Conservation (phyloP, 345 rosid genomes). For the Sisymbrium irio region DNA sequence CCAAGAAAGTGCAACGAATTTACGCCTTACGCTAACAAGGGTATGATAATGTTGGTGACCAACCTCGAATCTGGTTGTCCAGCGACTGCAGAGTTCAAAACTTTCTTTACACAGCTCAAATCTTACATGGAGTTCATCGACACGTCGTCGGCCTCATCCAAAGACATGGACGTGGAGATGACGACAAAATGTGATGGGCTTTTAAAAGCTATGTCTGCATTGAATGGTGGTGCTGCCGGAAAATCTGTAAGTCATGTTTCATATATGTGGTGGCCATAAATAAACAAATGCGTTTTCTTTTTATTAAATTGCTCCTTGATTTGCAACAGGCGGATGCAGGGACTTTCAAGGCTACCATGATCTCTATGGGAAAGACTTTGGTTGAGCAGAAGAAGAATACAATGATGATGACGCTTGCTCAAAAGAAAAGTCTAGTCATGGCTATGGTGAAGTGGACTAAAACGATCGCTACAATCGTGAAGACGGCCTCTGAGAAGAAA, state of each 20-base stretch:
- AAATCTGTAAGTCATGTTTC: slow-evolving; percentile 22
- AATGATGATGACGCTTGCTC: background rate
- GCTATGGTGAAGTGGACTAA: slow-evolving; percentile 28
- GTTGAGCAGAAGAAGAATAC: slow-evolving; percentile 14
- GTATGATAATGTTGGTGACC: background rate
- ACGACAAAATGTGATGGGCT: background rate
- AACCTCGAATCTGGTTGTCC: slow-evolving; percentile 13
- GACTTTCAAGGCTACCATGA: slow-evolving; percentile 2
- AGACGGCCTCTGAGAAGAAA: slow-evolving; percentile 21
- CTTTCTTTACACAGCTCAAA: slow-evolving; percentile 21
- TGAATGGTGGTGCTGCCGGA: background rate
- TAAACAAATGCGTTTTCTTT: background rate
- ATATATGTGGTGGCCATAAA: background rate
- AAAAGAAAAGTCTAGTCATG: slow-evolving; percentile 1
- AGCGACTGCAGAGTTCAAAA: slow-evolving; percentile 15
- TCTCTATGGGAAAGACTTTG: slow-evolving; percentile 28
- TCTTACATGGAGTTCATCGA: slow-evolving; percentile 14
- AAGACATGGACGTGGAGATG: slow-evolving; percentile 6
- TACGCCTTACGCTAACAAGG: slow-evolving; percentile 20
- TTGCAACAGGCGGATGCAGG: slow-evolving; percentile 18
- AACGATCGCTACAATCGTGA: slow-evolving; percentile 8
- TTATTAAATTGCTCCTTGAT: background rate
- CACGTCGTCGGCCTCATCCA: background rate
- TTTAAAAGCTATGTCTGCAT: slow-evolving; percentile 14
- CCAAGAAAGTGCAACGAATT: slow-evolving; percentile 20